A percentile compares a stretch with the other conserved stretches of the same genome.
Conservation (phyloP, 345 rosid species). For the Citrus inodora region DNA sequence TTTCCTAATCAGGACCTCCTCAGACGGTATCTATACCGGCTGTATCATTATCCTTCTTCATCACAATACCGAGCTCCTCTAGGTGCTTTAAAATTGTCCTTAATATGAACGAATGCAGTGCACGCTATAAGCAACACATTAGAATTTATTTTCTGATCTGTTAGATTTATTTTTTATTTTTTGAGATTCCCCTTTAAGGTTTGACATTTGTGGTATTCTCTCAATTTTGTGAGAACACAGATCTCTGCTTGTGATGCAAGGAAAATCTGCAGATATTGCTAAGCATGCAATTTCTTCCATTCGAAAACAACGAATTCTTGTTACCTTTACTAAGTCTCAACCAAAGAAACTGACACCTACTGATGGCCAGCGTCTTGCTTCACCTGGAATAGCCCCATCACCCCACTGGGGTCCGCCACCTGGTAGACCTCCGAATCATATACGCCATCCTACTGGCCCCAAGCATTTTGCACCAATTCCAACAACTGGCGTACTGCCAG, state of each 20-base stretch:
- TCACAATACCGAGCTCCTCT: neutral
- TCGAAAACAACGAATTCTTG: conserved; percentile 64
- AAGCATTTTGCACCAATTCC: conserved; percentile 54
- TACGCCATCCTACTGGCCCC: conserved; percentile 46
- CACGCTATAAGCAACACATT: neutral
- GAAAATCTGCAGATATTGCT: conserved; percentile 69
- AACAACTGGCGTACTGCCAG: conserved; percentile 43
- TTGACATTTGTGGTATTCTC: neutral
- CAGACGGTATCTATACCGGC: neutral
- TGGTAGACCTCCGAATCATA: conserved; percentile 49
- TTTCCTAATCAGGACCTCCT: no score
- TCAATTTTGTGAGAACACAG: conserved; percentile 33
- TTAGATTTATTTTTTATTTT: neutral
- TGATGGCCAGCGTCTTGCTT: conserved; percentile 36
- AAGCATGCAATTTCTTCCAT: conserved; percentile 69
- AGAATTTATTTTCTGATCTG: neutral
- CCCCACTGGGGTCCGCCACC: conserved; percentile 63
- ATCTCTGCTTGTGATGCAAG: conserved; percentile 70
- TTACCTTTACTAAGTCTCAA: conserved; percentile 71
- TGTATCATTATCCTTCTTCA: neutral
- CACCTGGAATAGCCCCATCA: conserved; percentile 27
- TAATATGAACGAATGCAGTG: neutral
- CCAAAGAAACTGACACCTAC: conserved; percentile 37
- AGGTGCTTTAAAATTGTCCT: neutral
- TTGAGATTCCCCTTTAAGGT: neutral